Evolutionary conservation across 306 rosid species (phyloP), one percentile per base, ranked within the genome.

Genomic region (Bauhinia variegata): DNA sequence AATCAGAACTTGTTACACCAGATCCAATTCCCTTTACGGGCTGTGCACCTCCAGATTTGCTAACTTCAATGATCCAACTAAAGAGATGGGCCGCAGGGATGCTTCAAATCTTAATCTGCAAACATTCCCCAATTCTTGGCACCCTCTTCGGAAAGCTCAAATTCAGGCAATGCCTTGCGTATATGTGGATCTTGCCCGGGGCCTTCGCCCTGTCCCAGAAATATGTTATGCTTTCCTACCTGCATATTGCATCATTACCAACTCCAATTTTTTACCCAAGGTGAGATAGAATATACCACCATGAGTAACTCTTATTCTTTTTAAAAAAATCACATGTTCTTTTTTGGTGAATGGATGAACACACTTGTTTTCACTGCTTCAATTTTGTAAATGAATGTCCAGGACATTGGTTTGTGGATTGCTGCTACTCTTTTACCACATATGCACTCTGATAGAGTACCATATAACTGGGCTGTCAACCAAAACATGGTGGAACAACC

Each of bases 401-500:
- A 71, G 5, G 84, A 75, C 63, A 61, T 81, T 41, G 47, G 60
- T 4, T 19, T 54, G 16, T 67, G 64, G 53, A 47, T 80, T 36
- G 33, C 41, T 11, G 19, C 68, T 17, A n/a, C 75, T 16, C 67
- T 78, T 38, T 75, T 52, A 23, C 64, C 63, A 43, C 46, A 6
- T 72, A 0, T 59, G 70, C 69, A 55, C 46, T 4, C 11, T 75
- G 17, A 54, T 34, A 0, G 77, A 75, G 60, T 72, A 54, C 55
- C 2, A 71, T 3, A 16, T 14, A 43, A 14, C 73, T 0, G 61
- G 74, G 4, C 80, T 51, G 32, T 84, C 86, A 9, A 8, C 72
- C n/a, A 74, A 53, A 60, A 75, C 77, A 7, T 84, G 89, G 82
- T 78, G 89, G 89, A 84, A 84, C 14, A 81, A 75, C 72, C 73